Base-by-base conservation (phyloP, 805 yeast species). In the Candida peoriensis region DNA sequence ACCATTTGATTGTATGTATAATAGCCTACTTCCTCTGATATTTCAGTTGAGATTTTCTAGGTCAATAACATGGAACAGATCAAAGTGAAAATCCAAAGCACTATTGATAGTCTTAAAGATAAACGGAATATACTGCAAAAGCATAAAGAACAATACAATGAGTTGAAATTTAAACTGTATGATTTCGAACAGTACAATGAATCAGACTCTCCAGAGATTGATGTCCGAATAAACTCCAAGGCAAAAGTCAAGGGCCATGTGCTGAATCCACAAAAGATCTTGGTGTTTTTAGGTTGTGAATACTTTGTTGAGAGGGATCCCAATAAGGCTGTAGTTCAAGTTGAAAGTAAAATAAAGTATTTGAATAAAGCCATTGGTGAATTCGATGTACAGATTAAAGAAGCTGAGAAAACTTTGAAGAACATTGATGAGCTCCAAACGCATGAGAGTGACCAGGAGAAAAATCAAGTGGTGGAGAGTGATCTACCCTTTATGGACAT, bases 401-500 rank as follows among this genome's bases (percentile, higher is more conserved):
- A 67, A 22, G 74, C 74, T 3, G 38, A 57, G 7, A 46, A 37
- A 13, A 57, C 66, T 1, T 20, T 44, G 23, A 48, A 50, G 11
- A 58, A 65, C 15, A 37, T 70, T 31, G 39, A 43, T 21, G 35
- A 54, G 14, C 28, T 63, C 21, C 41, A 50, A 5, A 33, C 40
- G 2, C 30, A 37, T 11, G 38, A 42, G 25, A 25, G 34, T 13
- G 25, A 24, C 13, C 22, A 17, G 18, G 20, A 16, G n/a, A 32
- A 32, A 26, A 20, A 13, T 18, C 22, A 25, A 23, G 41, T 42
- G 8, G 61, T 62, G 16, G 74, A 63, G 4, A 78, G 72, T 12
- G 76, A 68, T 2, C 48, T 78, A 2, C 88, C 86, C 1, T 63
- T 84, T 17, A 76, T 87, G 77, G 96, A 88, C 38, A 89, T 89